Conservation (phyloP, 805 yeast species). For the fission yeast (Schizosaccharomyces pombe) region DNA sequence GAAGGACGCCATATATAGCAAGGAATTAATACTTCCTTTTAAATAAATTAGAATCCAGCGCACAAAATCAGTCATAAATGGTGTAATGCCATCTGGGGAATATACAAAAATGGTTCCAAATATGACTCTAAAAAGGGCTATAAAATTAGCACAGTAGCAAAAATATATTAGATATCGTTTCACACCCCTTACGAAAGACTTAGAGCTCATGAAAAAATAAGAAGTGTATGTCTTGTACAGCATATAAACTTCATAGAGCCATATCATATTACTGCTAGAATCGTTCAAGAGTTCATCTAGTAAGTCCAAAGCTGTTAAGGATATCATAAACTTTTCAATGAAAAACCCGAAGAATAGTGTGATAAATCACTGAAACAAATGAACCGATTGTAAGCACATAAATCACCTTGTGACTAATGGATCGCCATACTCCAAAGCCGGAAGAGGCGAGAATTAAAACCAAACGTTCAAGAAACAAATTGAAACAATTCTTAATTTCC, state of each 20-base stretch:
- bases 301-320: neutral
- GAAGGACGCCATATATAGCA: neutral
- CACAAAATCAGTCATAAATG: neutral
- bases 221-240: neutral
- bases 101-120: neutral
- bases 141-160: neutral
- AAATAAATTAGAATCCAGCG: neutral
- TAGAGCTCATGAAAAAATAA: neutral
- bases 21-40: neutral
- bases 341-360: neutral
- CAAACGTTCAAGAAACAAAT: neutral
- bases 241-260: neutral
- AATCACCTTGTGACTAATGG: neutral
- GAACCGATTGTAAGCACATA: neutral
- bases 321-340: neutral
- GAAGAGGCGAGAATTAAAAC: neutral
- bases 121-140: neutral
- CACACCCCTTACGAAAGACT: neutral
- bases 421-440: neutral
- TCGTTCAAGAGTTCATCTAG: neutral
- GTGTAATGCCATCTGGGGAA: neutral
- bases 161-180: neutral
- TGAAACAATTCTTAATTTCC: neutral
- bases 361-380: neutral
- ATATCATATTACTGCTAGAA: neutral